Evolutionary conservation across 2,329 filamentous ascomycete species (phyloP).

Genomic region (Colletotrichum tropicale): DNA sequence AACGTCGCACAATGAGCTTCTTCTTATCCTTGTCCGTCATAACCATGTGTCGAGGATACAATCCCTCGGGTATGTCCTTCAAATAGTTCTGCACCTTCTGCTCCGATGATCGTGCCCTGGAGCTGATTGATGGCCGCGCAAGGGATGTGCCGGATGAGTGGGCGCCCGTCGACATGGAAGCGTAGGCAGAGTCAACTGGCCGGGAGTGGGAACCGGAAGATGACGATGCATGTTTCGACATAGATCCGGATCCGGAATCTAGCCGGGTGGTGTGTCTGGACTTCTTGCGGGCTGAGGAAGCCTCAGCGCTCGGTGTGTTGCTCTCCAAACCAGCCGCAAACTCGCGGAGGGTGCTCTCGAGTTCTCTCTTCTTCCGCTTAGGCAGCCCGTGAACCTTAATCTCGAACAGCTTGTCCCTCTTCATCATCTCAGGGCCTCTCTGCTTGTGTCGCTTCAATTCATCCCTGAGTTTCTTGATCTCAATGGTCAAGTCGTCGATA

Average conservation of each 20-base stretch:
- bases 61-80: slow-evolving; percentile 72
- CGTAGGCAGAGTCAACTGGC: slow-evolving; percentile 68
- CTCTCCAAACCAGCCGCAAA: slow-evolving; percentile 58
- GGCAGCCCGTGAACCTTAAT: slow-evolving; percentile 79
- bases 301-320: slow-evolving; percentile 51
- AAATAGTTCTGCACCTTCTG: slow-evolving; percentile 73
- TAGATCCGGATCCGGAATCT: slow-evolving; percentile 45
- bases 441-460: slow-evolving; percentile 75
- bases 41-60: slow-evolving; percentile 64
- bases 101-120: slow-evolving; percentile 48
- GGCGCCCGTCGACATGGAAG: slow-evolving; percentile 65
- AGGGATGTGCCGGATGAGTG: slow-evolving; percentile 47
- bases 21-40: slow-evolving; percentile 79
- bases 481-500: slow-evolving; percentile 85
- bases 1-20: slow-evolving; percentile 74
- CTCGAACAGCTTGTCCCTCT: slow-evolving; percentile 82
- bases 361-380: slow-evolving; percentile 73
- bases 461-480: slow-evolving; percentile 80
- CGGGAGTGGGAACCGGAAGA: slow-evolving; percentile 57
- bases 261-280: slow-evolving; percentile 43
- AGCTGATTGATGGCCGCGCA: slow-evolving; percentile 38
- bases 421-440: slow-evolving; percentile 67
- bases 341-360: slow-evolving; percentile 74
- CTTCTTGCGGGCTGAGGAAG: slow-evolving; percentile 47
- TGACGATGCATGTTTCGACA: slow-evolving; percentile 57